Conservation (phyloP, 306 rosid species). For the Boehmeria nivea region DNA sequence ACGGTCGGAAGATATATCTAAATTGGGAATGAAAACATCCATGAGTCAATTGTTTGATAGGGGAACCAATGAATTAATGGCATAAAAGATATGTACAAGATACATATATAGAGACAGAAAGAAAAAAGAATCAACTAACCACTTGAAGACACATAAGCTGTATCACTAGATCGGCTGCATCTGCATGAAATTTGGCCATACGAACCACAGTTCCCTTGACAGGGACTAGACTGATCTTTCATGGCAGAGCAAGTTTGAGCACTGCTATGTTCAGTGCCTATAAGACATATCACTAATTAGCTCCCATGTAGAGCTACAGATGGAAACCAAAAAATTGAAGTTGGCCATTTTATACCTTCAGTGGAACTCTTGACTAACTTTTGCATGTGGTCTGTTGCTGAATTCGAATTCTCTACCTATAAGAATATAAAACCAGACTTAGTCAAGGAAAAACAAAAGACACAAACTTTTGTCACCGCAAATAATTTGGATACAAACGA, state of each 20-base stretch:
- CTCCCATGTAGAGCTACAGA: too few species aligned
- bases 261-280: constrained; percentile 37
- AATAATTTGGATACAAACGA: too few species aligned
- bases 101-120: neutral
- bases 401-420: constrained; percentile 40
- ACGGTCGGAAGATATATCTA: constrained; percentile 47
- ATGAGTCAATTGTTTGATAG: neutral
- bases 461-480: too few species aligned
- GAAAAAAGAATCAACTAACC: constrained; percentile 21
- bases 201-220: constrained; percentile 26
- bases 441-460: too few species aligned
- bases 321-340: too few species aligned
- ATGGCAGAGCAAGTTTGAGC: constrained; percentile 24
- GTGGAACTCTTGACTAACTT: constrained; percentile 36
- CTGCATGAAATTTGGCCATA: constrained; percentile 32
- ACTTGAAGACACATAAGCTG: constrained; percentile 34
- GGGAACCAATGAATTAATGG: constrained; percentile 2
- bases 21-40: constrained; percentile 10
- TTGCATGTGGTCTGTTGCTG: constrained; percentile 22
- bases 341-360: constrained; percentile 48
- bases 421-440: constrained; percentile 19
- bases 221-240: constrained; percentile 21
- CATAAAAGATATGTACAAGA: neutral
- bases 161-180: constrained; percentile 35
- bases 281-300: constrained; percentile 38